These are phyloP conservation scores for Fusarium lyarnte DNA, from an alignment of 2,329 filamentous ascomycete species.

Conservation along the genomic window DNA sequence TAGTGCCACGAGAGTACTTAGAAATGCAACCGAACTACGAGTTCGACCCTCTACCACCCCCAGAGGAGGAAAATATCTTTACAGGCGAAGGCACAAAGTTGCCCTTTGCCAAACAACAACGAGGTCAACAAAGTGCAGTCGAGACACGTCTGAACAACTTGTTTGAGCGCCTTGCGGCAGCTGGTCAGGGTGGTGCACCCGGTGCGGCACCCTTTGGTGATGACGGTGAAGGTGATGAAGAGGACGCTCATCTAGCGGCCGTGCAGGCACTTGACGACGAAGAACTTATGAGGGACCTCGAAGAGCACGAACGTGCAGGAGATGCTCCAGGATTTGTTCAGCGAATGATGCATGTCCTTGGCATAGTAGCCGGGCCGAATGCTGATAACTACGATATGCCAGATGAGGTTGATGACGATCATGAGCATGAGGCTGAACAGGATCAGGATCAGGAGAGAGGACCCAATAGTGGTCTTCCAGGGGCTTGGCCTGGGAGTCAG, in stretches of 20 bases:
- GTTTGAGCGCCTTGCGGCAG: conserved; percentile 32
- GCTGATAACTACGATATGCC: conserved; percentile 1
- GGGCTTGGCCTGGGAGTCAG: conserved; percentile 49
- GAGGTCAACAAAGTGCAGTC: conserved; percentile 28
- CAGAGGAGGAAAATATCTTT: conserved; percentile 59
- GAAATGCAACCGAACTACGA: conserved; percentile 73
- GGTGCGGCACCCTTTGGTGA: conserved; percentile 8
- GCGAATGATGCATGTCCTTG: conserved; percentile 24
- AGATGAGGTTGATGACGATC: conserved; percentile 21
- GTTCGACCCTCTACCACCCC: conserved; percentile 84
- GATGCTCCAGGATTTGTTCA: conserved; percentile 40
- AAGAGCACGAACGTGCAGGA: conserved; percentile 41
- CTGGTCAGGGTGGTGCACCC: conserved; percentile 9
- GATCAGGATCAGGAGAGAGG: not conserved
- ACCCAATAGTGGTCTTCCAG: conserved; percentile 39
- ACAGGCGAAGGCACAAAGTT: conserved; percentile 34
- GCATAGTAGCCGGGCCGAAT: conserved; percentile 30
- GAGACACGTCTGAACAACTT: conserved; percentile 45
- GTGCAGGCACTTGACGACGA: conserved; percentile 42
- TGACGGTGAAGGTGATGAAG: conserved; percentile 39
- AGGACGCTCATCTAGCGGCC: conserved; percentile 39
- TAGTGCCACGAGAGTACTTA: conserved; percentile 74
- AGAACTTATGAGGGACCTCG: conserved; percentile 47
- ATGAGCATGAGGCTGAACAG: conserved; percentile 9
- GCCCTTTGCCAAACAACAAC: conserved; percentile 21